Percentiles rank a stretch among this genome's conserved stretches.
Conservation (phyloP, 768 basidiomycete species). For the Mycena filopes region DNA sequence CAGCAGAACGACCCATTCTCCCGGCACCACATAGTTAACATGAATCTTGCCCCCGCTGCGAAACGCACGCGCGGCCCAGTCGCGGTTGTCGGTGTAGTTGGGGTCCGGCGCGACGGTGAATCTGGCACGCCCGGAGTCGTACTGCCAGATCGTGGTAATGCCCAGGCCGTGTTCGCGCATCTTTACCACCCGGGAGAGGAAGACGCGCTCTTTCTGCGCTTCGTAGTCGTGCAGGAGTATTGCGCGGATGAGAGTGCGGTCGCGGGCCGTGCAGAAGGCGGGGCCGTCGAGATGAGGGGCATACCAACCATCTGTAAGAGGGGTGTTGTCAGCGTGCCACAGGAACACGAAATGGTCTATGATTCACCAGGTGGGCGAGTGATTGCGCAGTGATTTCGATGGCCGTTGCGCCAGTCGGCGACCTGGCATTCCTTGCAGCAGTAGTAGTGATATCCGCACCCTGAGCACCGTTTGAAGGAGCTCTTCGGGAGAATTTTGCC, state of each 20-base stretch:
- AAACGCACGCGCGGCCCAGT: no score
- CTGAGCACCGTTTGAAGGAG: background rate
- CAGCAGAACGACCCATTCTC: no score
- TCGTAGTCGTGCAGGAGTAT: background rate
- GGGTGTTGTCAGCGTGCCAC: background rate
- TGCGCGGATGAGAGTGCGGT: background rate
- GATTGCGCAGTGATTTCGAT: background rate
- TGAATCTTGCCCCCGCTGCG: no score
- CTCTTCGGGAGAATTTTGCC: background rate
- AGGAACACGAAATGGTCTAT: no score
- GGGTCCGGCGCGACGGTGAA: no score
- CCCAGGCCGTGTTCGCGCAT: background rate
- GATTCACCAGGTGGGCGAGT: background rate
- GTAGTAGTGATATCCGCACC: background rate
- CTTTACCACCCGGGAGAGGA: background rate
- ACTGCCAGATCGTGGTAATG: background rate
- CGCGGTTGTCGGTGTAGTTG: no score
- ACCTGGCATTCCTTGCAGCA: constrained; percentile 4
- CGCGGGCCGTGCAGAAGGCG: background rate
- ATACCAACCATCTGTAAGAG: background rate
- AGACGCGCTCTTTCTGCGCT: background rate
- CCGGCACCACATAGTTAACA: no score
- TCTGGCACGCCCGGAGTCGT: no score
- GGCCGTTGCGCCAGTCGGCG: background rate
- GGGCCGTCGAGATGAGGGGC: background rate